Conservation (phyloP, 1,139 yeast genomes). For the Geotrichum citri-aurantii region DNA sequence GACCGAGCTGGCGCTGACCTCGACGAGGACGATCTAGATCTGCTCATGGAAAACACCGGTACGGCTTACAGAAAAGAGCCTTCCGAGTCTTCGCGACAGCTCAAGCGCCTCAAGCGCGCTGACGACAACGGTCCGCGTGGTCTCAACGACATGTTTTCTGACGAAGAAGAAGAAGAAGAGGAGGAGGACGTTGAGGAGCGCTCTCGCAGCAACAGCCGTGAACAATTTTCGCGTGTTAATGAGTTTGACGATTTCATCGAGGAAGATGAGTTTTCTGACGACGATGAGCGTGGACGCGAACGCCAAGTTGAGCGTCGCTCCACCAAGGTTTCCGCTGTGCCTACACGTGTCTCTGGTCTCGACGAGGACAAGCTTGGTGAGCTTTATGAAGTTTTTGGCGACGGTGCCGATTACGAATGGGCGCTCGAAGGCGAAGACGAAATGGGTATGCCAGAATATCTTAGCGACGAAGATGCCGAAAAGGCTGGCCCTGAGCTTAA, state of each 20-base stretch:
- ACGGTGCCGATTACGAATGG: slow-evolving; percentile 97
- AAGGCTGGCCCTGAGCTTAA: slow-evolving; percentile 58
- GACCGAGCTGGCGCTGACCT: slow-evolving; percentile 53
- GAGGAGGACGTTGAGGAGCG: slow-evolving; percentile 42
- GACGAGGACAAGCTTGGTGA: slow-evolving; percentile 93
- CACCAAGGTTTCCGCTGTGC: slow-evolving; percentile 33
- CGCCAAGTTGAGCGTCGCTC: slow-evolving; percentile 29
- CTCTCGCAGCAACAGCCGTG: slow-evolving; percentile 25
- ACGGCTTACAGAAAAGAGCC: slow-evolving; percentile 27
- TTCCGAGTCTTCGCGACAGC: slow-evolving; percentile 36
- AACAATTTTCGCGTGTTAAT: slow-evolving; percentile 41
- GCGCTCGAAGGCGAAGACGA: slow-evolving; percentile 62
- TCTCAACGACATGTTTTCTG: slow-evolving; percentile 35
- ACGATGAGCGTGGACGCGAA: slow-evolving; percentile 53
- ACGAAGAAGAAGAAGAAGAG: slow-evolving; percentile 56
- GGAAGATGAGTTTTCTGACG: slow-evolving; percentile 93
- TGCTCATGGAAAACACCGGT: slow-evolving; percentile 86
- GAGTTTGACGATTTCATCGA: slow-evolving; percentile 97
- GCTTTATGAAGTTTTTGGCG: slow-evolving; percentile 91
- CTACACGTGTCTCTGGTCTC: slow-evolving; percentile 50
- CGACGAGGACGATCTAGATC: slow-evolving; percentile 92
- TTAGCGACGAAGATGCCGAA: slow-evolving; percentile 36
- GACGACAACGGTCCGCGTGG: slow-evolving; percentile 31
- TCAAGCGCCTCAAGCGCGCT: slow-evolving; percentile 75
- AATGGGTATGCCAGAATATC: slow-evolving; percentile 46